phyloP scores from a whole-genome alignment of 2,329 filamentous ascomycete genomes.

The Peltaster fructicola region DNA sequence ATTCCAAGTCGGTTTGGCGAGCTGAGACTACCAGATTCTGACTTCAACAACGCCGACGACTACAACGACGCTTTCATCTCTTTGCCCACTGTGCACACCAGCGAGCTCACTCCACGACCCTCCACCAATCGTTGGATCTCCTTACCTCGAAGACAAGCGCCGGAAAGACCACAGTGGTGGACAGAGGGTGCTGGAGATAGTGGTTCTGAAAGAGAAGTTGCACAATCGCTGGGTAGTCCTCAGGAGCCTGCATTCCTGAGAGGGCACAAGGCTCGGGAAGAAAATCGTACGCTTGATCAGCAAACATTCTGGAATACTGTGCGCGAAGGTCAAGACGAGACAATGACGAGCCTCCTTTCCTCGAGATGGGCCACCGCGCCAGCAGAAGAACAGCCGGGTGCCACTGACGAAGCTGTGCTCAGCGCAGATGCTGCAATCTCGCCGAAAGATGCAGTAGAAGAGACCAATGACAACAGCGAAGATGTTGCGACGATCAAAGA shows the following conservation, averaged over 20 bases:
- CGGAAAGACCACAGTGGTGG: slow-evolving; percentile 67
- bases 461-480: too few species aligned
- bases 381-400: too few species aligned
- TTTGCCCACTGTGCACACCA: too few species aligned
- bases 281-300: slow-evolving; percentile 32
- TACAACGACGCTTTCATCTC: too few species aligned
- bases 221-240: slow-evolving; percentile 3
- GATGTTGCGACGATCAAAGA: too few species aligned
- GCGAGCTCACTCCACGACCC: slow-evolving; percentile 14
- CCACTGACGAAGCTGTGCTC: too few species aligned
- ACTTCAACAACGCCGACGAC: too few species aligned
- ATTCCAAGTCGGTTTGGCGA: slow-evolving; percentile 15
- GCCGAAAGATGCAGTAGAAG: slow-evolving; percentile 1
- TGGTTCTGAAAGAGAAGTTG: slow-evolving; percentile 28
- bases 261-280: slow-evolving; percentile 25
- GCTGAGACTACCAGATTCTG: too few species aligned
- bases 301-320: slow-evolving; percentile 30
- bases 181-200: slow-evolving; percentile 60
- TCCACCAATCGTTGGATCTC: slow-evolving; percentile 17
- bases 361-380: slow-evolving; percentile 16
- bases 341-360: slow-evolving; percentile 17
- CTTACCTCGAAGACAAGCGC: slow-evolving; percentile 33
- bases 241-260: background rate
- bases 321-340: slow-evolving; percentile 22
- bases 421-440: slow-evolving; percentile 4